phyloP scores from a whole-genome alignment of 2,329 filamentous ascomycete species.

The Verticillium isaacii region DNA sequence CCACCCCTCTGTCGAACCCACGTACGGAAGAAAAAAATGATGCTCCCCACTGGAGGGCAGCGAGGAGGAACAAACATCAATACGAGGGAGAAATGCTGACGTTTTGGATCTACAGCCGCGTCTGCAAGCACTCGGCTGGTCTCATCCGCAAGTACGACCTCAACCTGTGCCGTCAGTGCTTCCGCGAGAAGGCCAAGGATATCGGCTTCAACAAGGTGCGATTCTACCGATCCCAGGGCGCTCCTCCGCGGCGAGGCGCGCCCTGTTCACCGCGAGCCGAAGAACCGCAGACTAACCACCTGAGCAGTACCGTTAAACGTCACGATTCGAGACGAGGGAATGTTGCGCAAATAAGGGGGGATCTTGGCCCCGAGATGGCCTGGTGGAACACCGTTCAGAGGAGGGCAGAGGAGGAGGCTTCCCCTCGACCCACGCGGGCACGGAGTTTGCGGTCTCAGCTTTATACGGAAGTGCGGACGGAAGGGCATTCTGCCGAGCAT shows the following conservation, averaged over 20 bases:
- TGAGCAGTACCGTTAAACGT: slow-evolving; percentile 31
- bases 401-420: slow-evolving; percentile 30
- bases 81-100: slow-evolving; percentile 21
- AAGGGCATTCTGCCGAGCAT: slow-evolving; percentile 34
- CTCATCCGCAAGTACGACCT: slow-evolving; percentile 99
- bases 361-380: slow-evolving; percentile 18
- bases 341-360: slow-evolving; percentile 8
- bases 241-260: too few relatives aligned
- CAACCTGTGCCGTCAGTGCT: slow-evolving; percentile 79
- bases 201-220: slow-evolving; percentile 70
- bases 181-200: slow-evolving; percentile 68
- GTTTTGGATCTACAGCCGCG: slow-evolving; percentile 42
- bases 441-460: slow-evolving; percentile 39
- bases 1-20: background rate
- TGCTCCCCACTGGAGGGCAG: background rate
- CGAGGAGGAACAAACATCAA: background rate
- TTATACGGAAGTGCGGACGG: slow-evolving; percentile 24
- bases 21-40: background rate
- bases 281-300: slow-evolving; percentile 12
- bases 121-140: slow-evolving; percentile 92
- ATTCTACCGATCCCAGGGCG: slow-evolving; percentile 5
- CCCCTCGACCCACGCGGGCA: slow-evolving; percentile 21
- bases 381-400: slow-evolving; percentile 24
- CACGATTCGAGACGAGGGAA: slow-evolving; percentile 9
- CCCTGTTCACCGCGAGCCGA: background rate